Conservation (phyloP, 805 yeast species). For the Starmerella tilneyi region DNA sequence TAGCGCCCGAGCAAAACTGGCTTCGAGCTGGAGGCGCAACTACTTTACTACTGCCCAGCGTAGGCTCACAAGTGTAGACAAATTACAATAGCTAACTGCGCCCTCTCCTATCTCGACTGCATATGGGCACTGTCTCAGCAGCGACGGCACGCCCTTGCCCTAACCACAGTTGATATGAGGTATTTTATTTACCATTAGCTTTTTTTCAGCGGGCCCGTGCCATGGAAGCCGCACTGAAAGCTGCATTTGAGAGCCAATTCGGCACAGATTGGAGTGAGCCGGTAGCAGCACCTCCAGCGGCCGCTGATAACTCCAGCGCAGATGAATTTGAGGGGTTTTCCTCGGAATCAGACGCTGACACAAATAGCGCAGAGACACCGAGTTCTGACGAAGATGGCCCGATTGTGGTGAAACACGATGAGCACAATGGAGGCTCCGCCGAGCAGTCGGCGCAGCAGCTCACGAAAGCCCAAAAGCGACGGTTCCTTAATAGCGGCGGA, state of each 20-base stretch:
- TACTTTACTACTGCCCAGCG: no score
- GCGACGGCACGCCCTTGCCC: neutral
- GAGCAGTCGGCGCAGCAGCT: slow-evolving; percentile 1
- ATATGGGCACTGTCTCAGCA: no score
- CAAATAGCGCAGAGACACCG: neutral
- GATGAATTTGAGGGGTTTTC: neutral
- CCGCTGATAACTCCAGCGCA: slow-evolving; percentile 12
- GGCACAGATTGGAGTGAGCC: slow-evolving; percentile 28
- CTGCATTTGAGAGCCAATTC: slow-evolving; percentile 32
- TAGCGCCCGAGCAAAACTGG: no score
- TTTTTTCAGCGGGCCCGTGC: slow-evolving; percentile 11
- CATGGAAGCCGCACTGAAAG: slow-evolving; percentile 20
- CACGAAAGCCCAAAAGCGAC: slow-evolving; percentile 23
- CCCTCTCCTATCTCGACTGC: no score
- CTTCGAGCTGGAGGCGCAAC: no score
- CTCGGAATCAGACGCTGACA: slow-evolving; percentile 9
- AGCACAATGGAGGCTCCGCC: slow-evolving; percentile 20
- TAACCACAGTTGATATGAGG: neutral
- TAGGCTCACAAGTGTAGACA: no score
- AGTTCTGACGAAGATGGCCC: slow-evolving; percentile 25
- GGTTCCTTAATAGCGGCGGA: slow-evolving; percentile 24
- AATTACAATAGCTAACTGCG: no score
- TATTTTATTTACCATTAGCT: neutral
- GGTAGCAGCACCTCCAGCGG: slow-evolving; percentile 9
- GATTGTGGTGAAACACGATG: slow-evolving; percentile 30